Conservation (phyloP, 169 alveolate species). For the Cryptosporidium canis region DNA sequence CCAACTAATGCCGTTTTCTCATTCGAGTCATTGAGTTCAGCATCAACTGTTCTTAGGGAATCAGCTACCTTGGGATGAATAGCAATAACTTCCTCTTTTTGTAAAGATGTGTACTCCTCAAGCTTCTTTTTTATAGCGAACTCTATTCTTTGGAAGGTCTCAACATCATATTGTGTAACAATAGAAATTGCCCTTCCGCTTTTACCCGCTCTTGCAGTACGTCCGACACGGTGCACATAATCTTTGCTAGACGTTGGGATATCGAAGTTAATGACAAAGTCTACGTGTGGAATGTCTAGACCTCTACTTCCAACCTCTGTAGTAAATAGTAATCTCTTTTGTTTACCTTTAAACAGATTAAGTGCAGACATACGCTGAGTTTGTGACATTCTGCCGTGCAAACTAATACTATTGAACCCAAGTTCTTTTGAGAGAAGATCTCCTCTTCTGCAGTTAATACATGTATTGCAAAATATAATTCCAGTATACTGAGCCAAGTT, state of each 20-base stretch:
- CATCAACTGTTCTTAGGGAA: slow-evolving; percentile 47
- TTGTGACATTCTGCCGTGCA: slow-evolving; percentile 96
- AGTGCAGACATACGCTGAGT: slow-evolving; percentile 93
- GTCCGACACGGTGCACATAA: slow-evolving; percentile 98
- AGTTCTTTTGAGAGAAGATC: slow-evolving; percentile 89
- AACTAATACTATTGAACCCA: slow-evolving; percentile 90
- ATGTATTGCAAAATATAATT: slow-evolving; percentile 94
- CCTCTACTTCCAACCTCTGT: slow-evolving; percentile 99
- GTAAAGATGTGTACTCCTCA: slow-evolving; percentile 74
- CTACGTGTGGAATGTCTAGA: slow-evolving; percentile 96
- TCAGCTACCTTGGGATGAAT: slow-evolving; percentile 62
- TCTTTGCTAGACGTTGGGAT: slow-evolving; percentile 94
- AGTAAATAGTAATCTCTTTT: slow-evolving; percentile 41
- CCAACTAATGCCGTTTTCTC: slow-evolving; percentile 63
- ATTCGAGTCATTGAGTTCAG: slow-evolving; percentile 62
- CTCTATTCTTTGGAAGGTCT: slow-evolving; percentile 91
- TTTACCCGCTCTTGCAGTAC: slow-evolving; percentile 99
- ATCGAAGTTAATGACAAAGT: slow-evolving; percentile 96
- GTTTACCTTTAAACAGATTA: slow-evolving; percentile 88
- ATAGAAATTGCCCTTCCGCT: slow-evolving; percentile 95
- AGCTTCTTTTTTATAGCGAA: slow-evolving; percentile 88
- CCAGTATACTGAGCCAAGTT: slow-evolving; percentile 82
- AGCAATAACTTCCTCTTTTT: slow-evolving; percentile 49
- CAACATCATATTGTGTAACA: slow-evolving; percentile 96
- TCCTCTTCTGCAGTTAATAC: slow-evolving; percentile 87